Evolutionary conservation across 805 yeast species (phyloP), one percentile per base, ranked within the genome.

Genomic region (Teunomyces pallodes): DNA sequence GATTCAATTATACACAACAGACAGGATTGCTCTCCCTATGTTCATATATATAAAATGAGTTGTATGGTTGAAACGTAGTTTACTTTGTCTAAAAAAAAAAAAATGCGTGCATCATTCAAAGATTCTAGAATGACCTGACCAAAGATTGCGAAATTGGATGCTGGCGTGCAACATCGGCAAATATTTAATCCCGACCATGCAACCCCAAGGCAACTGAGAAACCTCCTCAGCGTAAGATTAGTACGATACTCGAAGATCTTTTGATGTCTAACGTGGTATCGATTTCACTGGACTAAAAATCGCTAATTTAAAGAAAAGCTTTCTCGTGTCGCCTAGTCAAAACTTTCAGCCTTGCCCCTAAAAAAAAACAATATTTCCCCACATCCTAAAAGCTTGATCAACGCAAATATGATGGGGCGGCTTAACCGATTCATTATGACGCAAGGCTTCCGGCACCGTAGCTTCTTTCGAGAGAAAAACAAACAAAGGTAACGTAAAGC

Each of bases 61-160:
- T 32, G 35, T 32, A 32, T 13, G 35, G 13, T 32, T 14, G 10
- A 13, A 13, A 8, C 35, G 14, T 38, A 24, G 9, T 26, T 16
- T 36, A 38, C 20, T 38, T 29, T 29, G 6, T 20, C 6, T 20
- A 5, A 20, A 5, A 20, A 4, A 20, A 20, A 20, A 20, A 20
- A 20, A 38, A 29, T 20, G 10, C 41, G 41, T 38, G 41, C 41
- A 26, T 12, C 7, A 16, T 24, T 17, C 14, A 26, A 20, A 26
- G 10, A 3, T 24, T 26, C 26, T 38, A 20, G 30, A 38, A 38
- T 38, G 41, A 38, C 41, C 41, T 38, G 41, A 38, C 41, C 17
- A 13, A 16, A 20, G 27, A 20, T 12, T 38, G 41, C 30, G 41
- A 26, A 26, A 20, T n/a, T 10, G 2, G 41, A 8, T 9, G 30